Evolutionary conservation across 2,329 filamentous ascomycete species (phyloP), one percentile per base, ranked within the genome.

Genomic region (Aspergillus alliaceus): DNA sequence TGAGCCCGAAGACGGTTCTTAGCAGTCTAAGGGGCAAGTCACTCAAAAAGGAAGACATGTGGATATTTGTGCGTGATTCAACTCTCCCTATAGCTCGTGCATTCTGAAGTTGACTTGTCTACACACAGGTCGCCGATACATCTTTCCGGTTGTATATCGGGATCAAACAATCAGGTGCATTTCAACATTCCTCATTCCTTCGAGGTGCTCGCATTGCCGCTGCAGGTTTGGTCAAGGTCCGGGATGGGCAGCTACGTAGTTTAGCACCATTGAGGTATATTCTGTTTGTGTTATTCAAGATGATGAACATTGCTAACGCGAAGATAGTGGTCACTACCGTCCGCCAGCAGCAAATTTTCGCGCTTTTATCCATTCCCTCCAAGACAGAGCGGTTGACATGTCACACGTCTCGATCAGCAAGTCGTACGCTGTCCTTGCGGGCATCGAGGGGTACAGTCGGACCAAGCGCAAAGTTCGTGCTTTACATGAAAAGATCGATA

Each of bases 171-270:
- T 89, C 87, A 4, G 93, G 93, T 11, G 86, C 90, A 4, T 97
- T 97, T 68, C 93, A 96, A 67, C 93, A 96, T 74, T 93, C 89
- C 12, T 95, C 90, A 0, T 96, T 97, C 67, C 80, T 96, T 1
- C 90, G 93, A 60, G 93, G 92, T 24, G 84, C 87, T 9, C 86
- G 92, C 12, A 92, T 96, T 52, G 86, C 87, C 0, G 88, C 92
- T 0, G 93, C 93, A 4, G 93, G 93, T 0, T 79, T 93, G 25
- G 91, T 96, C 70, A 92, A 90, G 72, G 87, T 96, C 69, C 91
- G 91, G 69, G 81, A 92, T 64, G 93, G 93, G 1, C 85, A 89
- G 29, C 73, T 96, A n/a, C 81, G 84, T 2, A 87, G 86, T 51
- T 79, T 96, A 8, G 90, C 88, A 4, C 91, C 82, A 0, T 68